Percentiles rank a stretch among this genome's conserved stretches.
These are phyloP conservation scores for Cucurbitaria berberidis DNA, from an alignment of 2,329 filamentous ascomycete species.

Conservation along the genomic window DNA sequence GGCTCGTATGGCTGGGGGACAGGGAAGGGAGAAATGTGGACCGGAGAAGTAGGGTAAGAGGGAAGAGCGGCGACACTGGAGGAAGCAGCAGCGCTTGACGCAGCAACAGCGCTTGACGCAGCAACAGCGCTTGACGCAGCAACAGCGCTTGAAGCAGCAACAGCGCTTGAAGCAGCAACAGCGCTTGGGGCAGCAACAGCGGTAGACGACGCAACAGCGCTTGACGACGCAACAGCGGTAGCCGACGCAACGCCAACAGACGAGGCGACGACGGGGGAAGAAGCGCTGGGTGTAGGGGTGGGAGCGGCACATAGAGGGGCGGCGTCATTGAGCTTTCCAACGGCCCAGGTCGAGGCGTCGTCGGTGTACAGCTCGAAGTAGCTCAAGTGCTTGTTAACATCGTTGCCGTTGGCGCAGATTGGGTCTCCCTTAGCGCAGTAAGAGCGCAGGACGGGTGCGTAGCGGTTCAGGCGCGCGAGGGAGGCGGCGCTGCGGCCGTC, in stretches of 20 bases:
- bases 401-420: constrained; percentile 67
- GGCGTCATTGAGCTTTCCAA: constrained; percentile 29
- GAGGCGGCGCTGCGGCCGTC: constrained; percentile 16
- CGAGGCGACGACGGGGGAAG: constrained; percentile 22
- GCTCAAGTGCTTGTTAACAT: constrained; percentile 63
- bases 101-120: too few species aligned
- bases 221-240: too few species aligned
- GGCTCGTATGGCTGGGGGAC: constrained; percentile 20
- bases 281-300: constrained; percentile 25
- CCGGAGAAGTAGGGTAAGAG: constrained; percentile 27
- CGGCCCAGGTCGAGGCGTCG: constrained; percentile 29
- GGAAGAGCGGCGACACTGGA: constrained; percentile 19
- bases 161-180: too few species aligned
- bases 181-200: too few species aligned
- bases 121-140: too few species aligned
- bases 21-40: constrained; percentile 26
- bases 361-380: constrained; percentile 54
- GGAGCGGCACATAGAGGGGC: constrained; percentile 28
- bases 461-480: constrained; percentile 27
- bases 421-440: constrained; percentile 68
- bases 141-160: too few species aligned
- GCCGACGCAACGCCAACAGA: constrained; percentile 10
- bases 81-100: background rate
- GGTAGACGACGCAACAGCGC: too few species aligned
- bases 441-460: constrained; percentile 61